A percentile compares a stretch with the other conserved stretches of the same genome.
phyloP scores from a whole-genome alignment of 306 rosid species.

The Argentina anserina region DNA sequence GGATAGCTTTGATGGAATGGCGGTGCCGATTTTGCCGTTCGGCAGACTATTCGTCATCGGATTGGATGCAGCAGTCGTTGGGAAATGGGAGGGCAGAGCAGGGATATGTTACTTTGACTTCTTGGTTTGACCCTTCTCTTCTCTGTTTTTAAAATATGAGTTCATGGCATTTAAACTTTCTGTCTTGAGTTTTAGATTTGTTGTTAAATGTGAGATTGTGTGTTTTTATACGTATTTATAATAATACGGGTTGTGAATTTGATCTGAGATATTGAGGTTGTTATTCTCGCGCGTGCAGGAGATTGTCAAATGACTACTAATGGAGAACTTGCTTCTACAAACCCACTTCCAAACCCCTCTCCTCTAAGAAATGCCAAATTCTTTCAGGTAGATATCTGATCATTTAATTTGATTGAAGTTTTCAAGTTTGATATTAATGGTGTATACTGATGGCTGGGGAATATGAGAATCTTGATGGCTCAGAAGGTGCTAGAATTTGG shows the following conservation, averaged over 20 bases:
- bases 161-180: not conserved
- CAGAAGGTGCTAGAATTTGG: conserved; percentile 58
- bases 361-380: conserved; percentile 54
- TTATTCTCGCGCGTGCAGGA: conserved; percentile 26
- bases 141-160: not conserved
- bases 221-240: not conserved
- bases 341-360: conserved; percentile 54
- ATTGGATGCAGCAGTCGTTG: no score
- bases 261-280: conserved; percentile 1
- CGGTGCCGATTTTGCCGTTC: no score
- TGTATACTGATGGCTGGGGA: conserved; percentile 45
- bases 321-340: conserved; percentile 36
- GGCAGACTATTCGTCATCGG: no score
- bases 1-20: no score
- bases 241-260: not conserved
- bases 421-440: not conserved
- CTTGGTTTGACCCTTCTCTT: not conserved
- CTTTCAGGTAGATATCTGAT: conserved; percentile 38
- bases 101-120: no score
- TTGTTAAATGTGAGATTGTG: not conserved
- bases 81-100: no score
- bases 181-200: not conserved
- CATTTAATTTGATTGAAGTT: not conserved
- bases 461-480: conserved; percentile 87
- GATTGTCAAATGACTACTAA: conserved; percentile 36